Evolutionary conservation across 2,329 filamentous ascomycete genomes (phyloP), one percentile per base, ranked within the genome.

Genomic region (Ophiobolus disseminans): DNA sequence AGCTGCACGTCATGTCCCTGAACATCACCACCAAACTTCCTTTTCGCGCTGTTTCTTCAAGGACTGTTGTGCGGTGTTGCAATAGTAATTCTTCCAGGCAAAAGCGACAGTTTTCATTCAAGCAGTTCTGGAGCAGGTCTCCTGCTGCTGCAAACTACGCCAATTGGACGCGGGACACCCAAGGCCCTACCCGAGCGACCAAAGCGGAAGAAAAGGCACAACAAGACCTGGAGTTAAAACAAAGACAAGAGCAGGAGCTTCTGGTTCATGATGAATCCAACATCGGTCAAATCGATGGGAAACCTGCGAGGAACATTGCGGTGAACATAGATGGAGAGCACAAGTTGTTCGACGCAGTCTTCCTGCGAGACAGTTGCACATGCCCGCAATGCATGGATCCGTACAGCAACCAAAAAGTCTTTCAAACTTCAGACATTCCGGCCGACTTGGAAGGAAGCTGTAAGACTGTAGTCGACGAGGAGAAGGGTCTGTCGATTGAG

Each of bases 371-470:
- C 65, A 72, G 79, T 47, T 88, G 85, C 71, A 64, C 73, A 16
- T 87, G 85, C 64, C 57, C 74, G n/a, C 62, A 54, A 35, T 87
- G 85, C 62, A 75, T 85, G 23, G 80, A 87, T 63, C 75, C 79
- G 3, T 80, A 81, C 32, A 85, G 83, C 13, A 80, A 77, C 32
- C 85, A 88, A 65, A 87, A 87, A 72, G 75, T 77, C 28, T 89
- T 89, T 69, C 80, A 82, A 45, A 86, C 85, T 1, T 77, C 78
- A 16, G 85, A 90, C 41, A 86, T 91, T 32, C 83, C 86, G 0
- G 22, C 58, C 7, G 53, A 76, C 23, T 44, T 75, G 35, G 62
- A 72, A 40, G 69, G 26, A 50, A 70, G 19, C 50, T 78, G 25
- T 53, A 70, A 23, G 62, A 72, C 60, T 42, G 58, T 72, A 2